Base-by-base conservation (phyloP, 768 basidiomycete species). In the Strobilomyces echinocephalus region DNA sequence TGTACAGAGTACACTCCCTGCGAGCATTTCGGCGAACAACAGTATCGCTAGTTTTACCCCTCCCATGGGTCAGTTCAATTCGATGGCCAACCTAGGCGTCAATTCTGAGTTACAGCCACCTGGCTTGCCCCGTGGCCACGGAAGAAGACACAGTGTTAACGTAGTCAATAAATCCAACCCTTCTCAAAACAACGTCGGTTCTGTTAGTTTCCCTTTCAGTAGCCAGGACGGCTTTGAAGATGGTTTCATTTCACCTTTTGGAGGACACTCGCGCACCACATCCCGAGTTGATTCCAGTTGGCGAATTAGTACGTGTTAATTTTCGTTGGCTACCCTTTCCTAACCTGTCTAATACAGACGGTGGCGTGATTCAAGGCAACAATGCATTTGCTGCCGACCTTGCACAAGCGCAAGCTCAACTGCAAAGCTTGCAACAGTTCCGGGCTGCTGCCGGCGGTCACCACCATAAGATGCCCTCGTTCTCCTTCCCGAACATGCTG, bases 401-500 rank as follows among this genome's bases (percentile, higher is more conserved):
- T 24, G 95, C 94, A 3, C 91, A 95, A 66, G 97, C 97, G 8
- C 95, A 97, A 69, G 94, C 95, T 6, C 97, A 99, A 68, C 76
- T 99, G 12, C 90, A 93, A 65, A 95, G 95, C 61, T 76, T 99
- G 50, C 93, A 95, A 64, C 93, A 97, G 63, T 99, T 98, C 79
- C 88, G 95, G 63, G 94, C 93, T 30, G 93, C 93, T 5, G 87
- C 91, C 18, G 91, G 91, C 42, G 93, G 92, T 10, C 94, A 95
- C 62, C 93, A 95, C 68, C 86, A 91, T 68, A 95, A 95, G 77
- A 93, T 97, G 91, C 82, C 90, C 9, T 97, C 95, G 4, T 97
- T 97, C 74, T 92, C 90, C 67, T 94, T 97, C 76, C 95, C 95
- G 6, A 97, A 97, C 68, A 97, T 97, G 92, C 76, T 97, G 14